Evolutionary conservation across 768 basidiomycete species (phyloP), one percentile per base, ranked within the genome.

Genomic region (Suillus bovinus): DNA sequence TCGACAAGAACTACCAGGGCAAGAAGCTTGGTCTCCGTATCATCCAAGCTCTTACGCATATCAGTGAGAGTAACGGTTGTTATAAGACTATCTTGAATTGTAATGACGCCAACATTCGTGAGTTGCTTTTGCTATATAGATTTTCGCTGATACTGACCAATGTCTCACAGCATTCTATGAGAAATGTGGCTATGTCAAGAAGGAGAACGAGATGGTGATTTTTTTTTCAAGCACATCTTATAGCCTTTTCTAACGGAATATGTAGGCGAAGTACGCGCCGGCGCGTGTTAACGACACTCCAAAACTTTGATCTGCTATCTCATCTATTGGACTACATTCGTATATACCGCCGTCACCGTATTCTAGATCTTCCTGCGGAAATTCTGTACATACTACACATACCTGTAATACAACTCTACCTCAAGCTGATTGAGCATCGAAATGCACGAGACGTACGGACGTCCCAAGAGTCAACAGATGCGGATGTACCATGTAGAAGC

Each of bases 51-150:
- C 81, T 99, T 68, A 92, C 90, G 2, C 82, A 82, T 58, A 88
- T 99, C 70, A 91, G 93, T 73, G 90, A 95, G 84, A 78, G 74
- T 65, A 77, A 80, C 64, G 88, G 96, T 50, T 84, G 91, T 76
- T 99, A 99, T 80, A 99, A 99, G 88, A 95, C 95, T 17, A 99
- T 99, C 68, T 78, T 99, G 71, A 96, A 99, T 74, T 99, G 97
- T 74, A 93, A 84, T 71, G 86, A 93, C 64, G 81, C 82, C 59
- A 99, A 99, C 68, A 89, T 95, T 65, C 91, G 96, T 98, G 72
- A 76, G 95, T 86, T 39, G 27, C 24, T 49, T n/a, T 47, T n/a
- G 29, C 47, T 52, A 58, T 39, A 41, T 63, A 31, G 53, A 2
- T 31, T 20, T 57, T 54, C 7, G 16, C 53, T 64, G 46, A 63